Evolutionary conservation across 2,329 filamentous ascomycete genomes (phyloP), one percentile per base, ranked within the genome.

Genomic region (Chrysosporium keratinophilum): DNA sequence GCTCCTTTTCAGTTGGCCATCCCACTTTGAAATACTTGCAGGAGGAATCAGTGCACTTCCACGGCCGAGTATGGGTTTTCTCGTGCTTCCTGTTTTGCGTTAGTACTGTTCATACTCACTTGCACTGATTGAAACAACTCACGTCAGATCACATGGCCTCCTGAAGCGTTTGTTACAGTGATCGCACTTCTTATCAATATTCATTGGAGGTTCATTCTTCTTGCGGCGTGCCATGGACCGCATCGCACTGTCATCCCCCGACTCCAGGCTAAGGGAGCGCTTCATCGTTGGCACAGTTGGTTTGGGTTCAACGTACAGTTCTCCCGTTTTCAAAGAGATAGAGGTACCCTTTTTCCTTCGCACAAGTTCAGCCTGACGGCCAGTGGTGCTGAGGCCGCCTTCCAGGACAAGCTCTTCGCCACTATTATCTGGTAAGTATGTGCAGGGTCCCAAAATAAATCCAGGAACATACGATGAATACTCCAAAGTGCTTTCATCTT

Each of bases 1-100:
- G 87, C 73, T 97, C 93, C 74, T 98, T 97, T 72, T 97, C 90
- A 0, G 93, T 97, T 3, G 93, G 91, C 87, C 91, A 97, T 48
- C 93, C 93, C 62, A 87, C 82, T 34, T 85, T 80, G 68, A 87
- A 82, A 70, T 95, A 97, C 68, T 94, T 95, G 85, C 93, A 97
- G 44, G 80, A 83, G 40, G 79, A 66, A 19, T 87, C 76, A 5
- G 83, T 79, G 71, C 93, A 98, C 76, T 98, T 98, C 86, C 87
- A 96, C 9, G 91, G 93, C 35, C 93, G 87, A 54, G 88, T 89
- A 70, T 98, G 93, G 0, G 91, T 97, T 77, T 97, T 98, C 74
- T 95, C 87, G 72, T 98, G 93, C 77, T 97, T 97, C 61, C 69
- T 72, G 40, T 2, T n/a, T 39, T 5, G 33, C 11, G 49, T 61